Base-by-base conservation (phyloP, 1,139 yeast genomes). In the Saccharomyces hybrid region DNA sequence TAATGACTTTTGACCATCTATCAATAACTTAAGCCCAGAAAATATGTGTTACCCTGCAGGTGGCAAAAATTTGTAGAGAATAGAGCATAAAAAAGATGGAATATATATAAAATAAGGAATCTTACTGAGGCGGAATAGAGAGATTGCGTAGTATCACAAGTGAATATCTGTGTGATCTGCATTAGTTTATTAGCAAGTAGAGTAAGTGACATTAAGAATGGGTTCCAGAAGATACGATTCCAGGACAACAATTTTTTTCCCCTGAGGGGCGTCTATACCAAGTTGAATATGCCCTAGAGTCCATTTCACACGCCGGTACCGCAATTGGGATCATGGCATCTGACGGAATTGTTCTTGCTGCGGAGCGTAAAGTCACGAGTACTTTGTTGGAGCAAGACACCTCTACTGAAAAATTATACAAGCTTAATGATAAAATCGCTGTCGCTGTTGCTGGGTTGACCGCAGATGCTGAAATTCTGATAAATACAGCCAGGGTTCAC, bases 371-470 rank as follows among this genome's bases (percentile, higher is more conserved):
- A 72, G 93, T 91, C 54, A 90, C 97, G 41, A 84, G 93, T 59
- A 90, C 91, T 68, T 78, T 93, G 63, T 80, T 93, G 59, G 99
- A 95, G 72, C 95, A 90, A 73, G 98, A 91, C 70, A 87, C 93
- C 28, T 81, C 89, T 29, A 90, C 97, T 47, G 99, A 93, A 73
- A 93, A 93, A 73, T 80, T 95, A 74, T 93, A 91, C 73, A 80
- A 83, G 44, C 75, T 93, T 68, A 88, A 86, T 72, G 91, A 83
- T 71, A 84, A 86, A 65, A 86, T 86, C 78, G 79, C 91, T 52
- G 89, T 95, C 65, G 97, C 98, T 0, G 99, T 95, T 38, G 99
- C 99, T 0, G 99, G 99, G 51, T 86, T 93, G 83, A 95, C 95
- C 49, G 95, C 98, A 1, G 99, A 95, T 73, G 99, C 99, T 1